Evolutionary conservation across 2,329 filamentous ascomycete genomes (phyloP).

Genomic region (Colletotrichum sp.): DNA sequence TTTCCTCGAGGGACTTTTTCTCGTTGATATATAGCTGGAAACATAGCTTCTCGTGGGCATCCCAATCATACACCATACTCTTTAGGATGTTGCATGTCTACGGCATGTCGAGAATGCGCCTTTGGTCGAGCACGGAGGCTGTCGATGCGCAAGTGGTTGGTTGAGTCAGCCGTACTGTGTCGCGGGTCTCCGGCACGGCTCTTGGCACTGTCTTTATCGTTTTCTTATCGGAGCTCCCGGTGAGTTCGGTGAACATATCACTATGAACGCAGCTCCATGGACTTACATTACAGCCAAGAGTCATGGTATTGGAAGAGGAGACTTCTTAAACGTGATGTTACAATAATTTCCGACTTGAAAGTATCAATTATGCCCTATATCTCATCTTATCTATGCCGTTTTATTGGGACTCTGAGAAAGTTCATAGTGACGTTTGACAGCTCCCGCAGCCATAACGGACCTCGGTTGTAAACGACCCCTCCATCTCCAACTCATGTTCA

Average conservation of each 20-base stretch:
- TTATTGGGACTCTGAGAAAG: not conserved
- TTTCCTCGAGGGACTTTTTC: slow-evolving; percentile 73
- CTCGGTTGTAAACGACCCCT: slow-evolving; percentile 10
- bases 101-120: not conserved
- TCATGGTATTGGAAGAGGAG: not conserved
- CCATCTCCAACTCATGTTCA: not conserved
- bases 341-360: not conserved
- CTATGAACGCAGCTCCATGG: not conserved
- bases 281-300: not conserved
- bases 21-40: slow-evolving; percentile 77
- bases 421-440: not conserved
- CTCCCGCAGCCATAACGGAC: not conserved
- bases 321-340: not conserved
- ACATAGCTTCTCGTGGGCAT: slow-evolving; percentile 46
- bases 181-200: not conserved
- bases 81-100: not conserved
- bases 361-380: not conserved
- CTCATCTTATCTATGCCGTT: not conserved
- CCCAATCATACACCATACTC: slow-evolving; percentile 54
- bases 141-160: slow-evolving; percentile 15
- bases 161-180: slow-evolving; percentile 22
- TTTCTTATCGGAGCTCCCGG: not conserved
- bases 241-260: not conserved
- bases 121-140: not conserved
- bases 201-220: not conserved